A percentile compares a stretch with the other conserved stretches of the same genome.
Evolutionary conservation across 257 asterid species (phyloP).

Genomic region (Orobanche coerulescens): DNA sequence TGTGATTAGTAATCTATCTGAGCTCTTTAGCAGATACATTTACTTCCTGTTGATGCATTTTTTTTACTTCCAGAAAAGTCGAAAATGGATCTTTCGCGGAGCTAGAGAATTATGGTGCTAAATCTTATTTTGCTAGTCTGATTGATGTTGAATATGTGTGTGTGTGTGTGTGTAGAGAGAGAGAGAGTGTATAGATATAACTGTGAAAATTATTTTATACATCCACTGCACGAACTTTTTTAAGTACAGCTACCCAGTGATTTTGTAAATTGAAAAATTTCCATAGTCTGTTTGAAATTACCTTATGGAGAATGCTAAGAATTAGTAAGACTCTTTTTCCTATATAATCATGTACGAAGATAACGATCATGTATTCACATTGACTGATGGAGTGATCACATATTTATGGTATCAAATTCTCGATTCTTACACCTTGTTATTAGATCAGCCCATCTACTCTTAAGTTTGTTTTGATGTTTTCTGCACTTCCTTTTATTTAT

Average conservation of each 20-base stretch:
- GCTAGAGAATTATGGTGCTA: neutral
- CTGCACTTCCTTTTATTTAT: too few species aligned
- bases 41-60: conserved; percentile 14
- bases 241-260: neutral
- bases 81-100: neutral
- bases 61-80: conserved; percentile 3
- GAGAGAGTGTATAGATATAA: too few species aligned
- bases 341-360: neutral
- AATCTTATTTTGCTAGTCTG: neutral
- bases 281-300: neutral
- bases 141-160: neutral
- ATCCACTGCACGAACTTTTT: too few species aligned
- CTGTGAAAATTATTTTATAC: too few species aligned
- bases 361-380: neutral
- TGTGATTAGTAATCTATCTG: neutral
- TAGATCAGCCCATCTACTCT: neutral
- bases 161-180: neutral
- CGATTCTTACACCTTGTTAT: neutral
- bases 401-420: neutral
- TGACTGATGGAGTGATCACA: neutral
- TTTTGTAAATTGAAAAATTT: neutral
- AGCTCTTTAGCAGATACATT: neutral
- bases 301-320: neutral
- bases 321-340: neutral
- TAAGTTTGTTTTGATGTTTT: conserved; percentile 13